These are phyloP conservation scores for Starmerella davenportii DNA, from an alignment of 805 yeast genomes.

Conservation along the genomic window DNA sequence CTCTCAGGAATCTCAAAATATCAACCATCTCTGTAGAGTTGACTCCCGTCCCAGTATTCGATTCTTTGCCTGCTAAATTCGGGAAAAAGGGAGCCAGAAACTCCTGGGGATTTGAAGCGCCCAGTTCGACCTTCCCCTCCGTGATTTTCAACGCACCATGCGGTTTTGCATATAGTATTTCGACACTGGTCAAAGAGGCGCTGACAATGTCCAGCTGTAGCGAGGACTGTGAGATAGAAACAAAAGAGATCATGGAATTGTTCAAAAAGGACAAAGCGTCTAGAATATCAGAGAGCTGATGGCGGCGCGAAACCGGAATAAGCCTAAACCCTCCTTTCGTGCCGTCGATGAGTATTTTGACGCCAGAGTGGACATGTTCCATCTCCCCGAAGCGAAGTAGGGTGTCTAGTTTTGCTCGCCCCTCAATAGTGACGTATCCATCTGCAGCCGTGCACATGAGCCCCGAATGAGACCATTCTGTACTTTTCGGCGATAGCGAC, in stretches of 20 bases:
- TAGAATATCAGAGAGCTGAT: slow-evolving; percentile 3
- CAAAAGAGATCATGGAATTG: slow-evolving; percentile 14
- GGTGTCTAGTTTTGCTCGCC: slow-evolving; percentile 6
- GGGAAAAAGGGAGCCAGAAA: slow-evolving; percentile 17
- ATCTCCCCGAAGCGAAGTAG: slow-evolving; percentile 8
- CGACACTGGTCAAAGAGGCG: slow-evolving; percentile 13
- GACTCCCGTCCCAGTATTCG: no score
- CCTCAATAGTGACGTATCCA: slow-evolving; percentile 7
- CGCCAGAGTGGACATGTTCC: not conserved
- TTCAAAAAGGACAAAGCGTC: slow-evolving; percentile 8
- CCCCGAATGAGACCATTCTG: slow-evolving; percentile 16
- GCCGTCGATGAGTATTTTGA: slow-evolving; percentile 6
- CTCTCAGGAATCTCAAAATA: slow-evolving; percentile 10
- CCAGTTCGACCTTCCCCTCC: slow-evolving; percentile 9
- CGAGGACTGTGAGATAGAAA: slow-evolving; percentile 8
- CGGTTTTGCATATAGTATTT: slow-evolving; percentile 12
- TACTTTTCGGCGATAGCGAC: slow-evolving; percentile 8
- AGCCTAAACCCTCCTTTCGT: slow-evolving; percentile 7
- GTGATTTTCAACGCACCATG: slow-evolving; percentile 9
- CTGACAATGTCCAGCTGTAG: slow-evolving; percentile 10
- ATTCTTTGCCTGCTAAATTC: no score
- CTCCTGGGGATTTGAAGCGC: slow-evolving; percentile 15
- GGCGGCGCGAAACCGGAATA: not conserved
- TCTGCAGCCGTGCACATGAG: slow-evolving; percentile 10
- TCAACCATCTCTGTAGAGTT: slow-evolving; percentile 9